A percentile compares a stretch with the other conserved stretches of the same genome.
Conservation (phyloP, 768 basidiomycete genomes). For the Tricholoma terreum region DNA sequence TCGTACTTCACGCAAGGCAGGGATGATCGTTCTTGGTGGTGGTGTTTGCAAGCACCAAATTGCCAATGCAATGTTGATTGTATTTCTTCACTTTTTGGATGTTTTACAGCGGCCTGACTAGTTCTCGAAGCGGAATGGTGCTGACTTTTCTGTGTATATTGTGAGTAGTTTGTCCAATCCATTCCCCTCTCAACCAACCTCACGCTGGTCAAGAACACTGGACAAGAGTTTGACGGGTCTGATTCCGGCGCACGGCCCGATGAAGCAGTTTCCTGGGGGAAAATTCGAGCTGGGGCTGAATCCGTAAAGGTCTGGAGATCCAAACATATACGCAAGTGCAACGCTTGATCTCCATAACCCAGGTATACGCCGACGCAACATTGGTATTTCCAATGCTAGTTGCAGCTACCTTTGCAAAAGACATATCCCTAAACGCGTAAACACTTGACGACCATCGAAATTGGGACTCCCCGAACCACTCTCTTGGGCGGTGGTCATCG, state of each 20-base stretch:
- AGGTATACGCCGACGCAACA: constrained; percentile 95
- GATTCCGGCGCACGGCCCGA: constrained; percentile 97
- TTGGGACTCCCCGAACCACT: neutral
- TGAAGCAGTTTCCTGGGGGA: constrained; percentile 98
- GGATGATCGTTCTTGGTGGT: constrained; percentile 97
- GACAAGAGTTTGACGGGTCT: constrained; percentile 98
- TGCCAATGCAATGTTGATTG: constrained; percentile 99
- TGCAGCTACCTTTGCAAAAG: constrained; percentile 86
- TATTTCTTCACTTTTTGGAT: constrained; percentile 33
- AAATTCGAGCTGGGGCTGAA: constrained; percentile 84
- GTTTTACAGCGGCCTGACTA: constrained; percentile 7
- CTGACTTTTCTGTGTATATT: constrained; percentile 96
- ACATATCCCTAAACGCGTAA: constrained; percentile 9
- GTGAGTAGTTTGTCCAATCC: constrained; percentile 39
- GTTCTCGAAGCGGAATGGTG: constrained; percentile 81
- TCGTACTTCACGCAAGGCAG: constrained; percentile 85
- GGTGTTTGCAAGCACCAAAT: constrained; percentile 99
- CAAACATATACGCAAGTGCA: neutral
- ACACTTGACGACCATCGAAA: neutral
- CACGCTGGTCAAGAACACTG: constrained; percentile 71
- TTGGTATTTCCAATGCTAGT: constrained; percentile 94
- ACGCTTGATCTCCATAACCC: constrained; percentile 7
- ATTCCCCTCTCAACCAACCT: neutral
- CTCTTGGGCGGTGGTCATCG: neutral
- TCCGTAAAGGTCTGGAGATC: constrained; percentile 65